Percentiles rank a stretch among this genome's conserved stretches.
phyloP scores from a whole-genome alignment of 2,329 filamentous ascomycete genomes.

The Monosporascus sp. region DNA sequence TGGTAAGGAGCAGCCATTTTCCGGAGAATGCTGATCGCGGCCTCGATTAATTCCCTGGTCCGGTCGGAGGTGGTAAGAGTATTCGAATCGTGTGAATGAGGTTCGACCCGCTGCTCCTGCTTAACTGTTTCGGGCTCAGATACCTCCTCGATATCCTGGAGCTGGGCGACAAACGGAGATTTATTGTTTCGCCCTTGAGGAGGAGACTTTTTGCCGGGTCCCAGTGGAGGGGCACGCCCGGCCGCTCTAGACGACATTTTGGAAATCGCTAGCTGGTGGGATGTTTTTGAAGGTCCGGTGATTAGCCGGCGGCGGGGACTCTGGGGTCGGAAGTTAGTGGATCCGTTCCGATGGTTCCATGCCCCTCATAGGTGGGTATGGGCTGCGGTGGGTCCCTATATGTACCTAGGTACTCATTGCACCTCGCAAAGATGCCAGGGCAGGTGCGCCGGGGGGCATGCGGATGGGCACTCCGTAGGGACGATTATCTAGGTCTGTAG shows the following conservation, averaged over 20 bases:
- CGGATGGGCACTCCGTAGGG: no score
- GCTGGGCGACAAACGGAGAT: neutral
- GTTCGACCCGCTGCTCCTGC: neutral
- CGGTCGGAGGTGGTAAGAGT: no score
- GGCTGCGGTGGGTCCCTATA: neutral
- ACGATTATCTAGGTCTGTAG: no score
- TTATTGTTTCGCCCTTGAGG: neutral
- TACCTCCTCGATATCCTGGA: neutral
- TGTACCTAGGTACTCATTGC: neutral
- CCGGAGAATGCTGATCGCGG: neutral
- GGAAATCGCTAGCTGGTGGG: neutral
- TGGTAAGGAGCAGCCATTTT: constrained; percentile 32
- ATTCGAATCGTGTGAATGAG: neutral
- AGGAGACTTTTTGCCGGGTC: neutral
- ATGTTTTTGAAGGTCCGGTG: neutral
- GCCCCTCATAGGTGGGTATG: no score
- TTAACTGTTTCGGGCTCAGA: neutral
- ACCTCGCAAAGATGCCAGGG: no score
- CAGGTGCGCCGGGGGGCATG: no score
- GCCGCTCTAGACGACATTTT: neutral
- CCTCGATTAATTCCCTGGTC: neutral
- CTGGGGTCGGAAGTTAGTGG: no score
- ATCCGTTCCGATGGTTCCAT: no score
- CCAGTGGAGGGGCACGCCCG: neutral
- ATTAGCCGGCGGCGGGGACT: neutral